Evolutionary conservation across 805 yeast species (phyloP).

Genomic region (Alloascoidea hylecoeti): DNA sequence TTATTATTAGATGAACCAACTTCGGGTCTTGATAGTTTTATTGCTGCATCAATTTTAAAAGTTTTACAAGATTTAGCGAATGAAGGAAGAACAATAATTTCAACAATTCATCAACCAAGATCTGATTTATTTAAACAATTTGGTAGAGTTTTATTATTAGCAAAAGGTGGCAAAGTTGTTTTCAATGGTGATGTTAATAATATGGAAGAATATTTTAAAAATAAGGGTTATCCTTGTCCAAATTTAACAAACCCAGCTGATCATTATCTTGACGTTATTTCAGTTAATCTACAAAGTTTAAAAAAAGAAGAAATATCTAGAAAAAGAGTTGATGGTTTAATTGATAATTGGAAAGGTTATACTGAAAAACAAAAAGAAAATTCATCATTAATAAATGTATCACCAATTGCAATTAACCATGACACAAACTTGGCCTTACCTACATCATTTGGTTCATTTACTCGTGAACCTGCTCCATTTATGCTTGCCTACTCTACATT

Average conservation of each 20-base stretch:
- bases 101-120: constrained; percentile 80
- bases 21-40: constrained; percentile 73
- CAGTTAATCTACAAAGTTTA: constrained; percentile 34
- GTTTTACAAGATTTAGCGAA: constrained; percentile 42
- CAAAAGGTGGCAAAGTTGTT: constrained; percentile 59
- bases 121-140: constrained; percentile 47
- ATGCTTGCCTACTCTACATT: constrained; percentile 19
- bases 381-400: neutral
- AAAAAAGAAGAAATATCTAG: constrained; percentile 25
- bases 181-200: constrained; percentile 43
- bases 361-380: constrained; percentile 2
- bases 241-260: constrained; percentile 59
- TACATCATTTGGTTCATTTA: constrained; percentile 15
- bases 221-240: constrained; percentile 44
- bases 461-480: constrained; percentile 19
- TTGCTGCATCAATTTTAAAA: constrained; percentile 52
- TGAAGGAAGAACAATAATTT: constrained; percentile 49
- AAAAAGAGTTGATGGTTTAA: constrained; percentile 23
- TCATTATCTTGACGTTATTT: constrained; percentile 53
- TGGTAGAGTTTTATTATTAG: constrained; percentile 58
- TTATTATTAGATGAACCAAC: constrained; percentile 80
- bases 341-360: constrained; percentile 31
- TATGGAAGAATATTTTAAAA: constrained; percentile 32
- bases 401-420: neutral
- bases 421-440: constrained; percentile 7